phyloP scores from a whole-genome alignment of 2,329 filamentous ascomycete species.

The Alternaria atra region DNA sequence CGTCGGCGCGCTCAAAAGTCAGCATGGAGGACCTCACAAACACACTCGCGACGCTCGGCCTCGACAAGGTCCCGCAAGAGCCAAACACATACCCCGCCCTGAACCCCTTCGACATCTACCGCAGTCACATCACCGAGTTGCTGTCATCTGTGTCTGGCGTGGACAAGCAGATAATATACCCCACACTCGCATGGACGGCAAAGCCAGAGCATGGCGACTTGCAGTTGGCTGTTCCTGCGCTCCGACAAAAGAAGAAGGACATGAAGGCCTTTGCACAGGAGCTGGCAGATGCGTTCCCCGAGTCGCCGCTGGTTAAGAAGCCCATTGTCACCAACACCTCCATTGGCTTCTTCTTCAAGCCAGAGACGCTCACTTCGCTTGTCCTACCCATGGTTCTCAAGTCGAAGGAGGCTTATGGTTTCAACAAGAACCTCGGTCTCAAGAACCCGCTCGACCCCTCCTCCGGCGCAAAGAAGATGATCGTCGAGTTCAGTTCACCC shows the following conservation, averaged over 20 bases:
- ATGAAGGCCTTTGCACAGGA: conserved; percentile 65
- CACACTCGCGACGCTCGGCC: conserved; percentile 49
- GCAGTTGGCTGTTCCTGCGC: conserved; percentile 78
- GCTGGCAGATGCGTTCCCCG: conserved; percentile 71
- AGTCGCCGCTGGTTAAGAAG: conserved; percentile 76
- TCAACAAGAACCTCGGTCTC: conserved; percentile 67
- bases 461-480: conserved; percentile 70
- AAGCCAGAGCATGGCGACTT: conserved; percentile 85
- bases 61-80: conserved; percentile 51
- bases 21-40: conserved; percentile 50
- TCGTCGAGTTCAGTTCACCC: conserved; percentile 85
- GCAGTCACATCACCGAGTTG: conserved; percentile 76
- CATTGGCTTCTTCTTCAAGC: conserved; percentile 82
- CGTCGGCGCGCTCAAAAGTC: conserved; percentile 29
- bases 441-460: conserved; percentile 69
- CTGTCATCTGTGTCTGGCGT: conserved; percentile 75
- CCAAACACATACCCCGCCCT: conserved; percentile 66
- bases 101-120: conserved; percentile 83
- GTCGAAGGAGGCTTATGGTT: conserved; percentile 69
- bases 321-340: conserved; percentile 74
- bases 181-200: conserved; percentile 79
- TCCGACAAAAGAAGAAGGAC: conserved; percentile 75
- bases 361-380: conserved; percentile 69
- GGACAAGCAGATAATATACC: conserved; percentile 75
- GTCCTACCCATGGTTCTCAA: conserved; percentile 75